Evolutionary conservation across 2,329 filamentous ascomycete genomes (phyloP).

Genomic region (Atkinsonella hypoxylon): DNA sequence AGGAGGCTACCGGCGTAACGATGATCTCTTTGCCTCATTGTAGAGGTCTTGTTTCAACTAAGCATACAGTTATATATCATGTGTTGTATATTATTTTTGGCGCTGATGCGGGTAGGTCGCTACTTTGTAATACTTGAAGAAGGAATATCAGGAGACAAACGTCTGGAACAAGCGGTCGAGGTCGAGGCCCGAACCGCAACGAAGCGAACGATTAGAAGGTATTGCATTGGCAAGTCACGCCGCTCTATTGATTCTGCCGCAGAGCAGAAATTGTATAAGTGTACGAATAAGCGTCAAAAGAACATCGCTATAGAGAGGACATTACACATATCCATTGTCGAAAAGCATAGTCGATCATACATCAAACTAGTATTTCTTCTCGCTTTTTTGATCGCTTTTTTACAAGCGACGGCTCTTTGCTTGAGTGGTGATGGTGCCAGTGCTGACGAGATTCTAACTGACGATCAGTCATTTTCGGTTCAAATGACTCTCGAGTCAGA

Average conservation of each 20-base stretch:
- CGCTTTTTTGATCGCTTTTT: not conserved
- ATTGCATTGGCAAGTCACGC: conserved; percentile 17
- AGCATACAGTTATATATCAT: not conserved
- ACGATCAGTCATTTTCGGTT: too few relatives aligned
- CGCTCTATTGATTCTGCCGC: conserved; percentile 19
- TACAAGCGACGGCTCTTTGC: not conserved
- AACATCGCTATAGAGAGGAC: conserved; percentile 12
- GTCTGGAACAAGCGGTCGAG: not conserved
- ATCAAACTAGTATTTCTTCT: not conserved
- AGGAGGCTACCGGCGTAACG: not conserved
- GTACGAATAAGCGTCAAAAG: conserved; percentile 15
- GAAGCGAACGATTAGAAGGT: conserved; percentile 9
- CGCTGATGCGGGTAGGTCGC: conserved; percentile 2
- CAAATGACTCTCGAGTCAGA: too few relatives aligned
- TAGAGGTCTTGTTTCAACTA: not conserved
- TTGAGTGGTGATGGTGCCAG: not conserved
- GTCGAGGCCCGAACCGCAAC: not conserved
- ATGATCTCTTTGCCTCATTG: not conserved
- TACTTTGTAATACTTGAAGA: conserved; percentile 9
- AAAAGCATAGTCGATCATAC: not conserved
- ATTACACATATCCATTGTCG: conserved; percentile 4
- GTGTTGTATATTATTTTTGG: conserved; percentile 4
- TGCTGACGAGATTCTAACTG: not conserved
- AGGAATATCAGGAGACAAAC: conserved; percentile 5
- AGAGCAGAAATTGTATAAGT: conserved; percentile 14